Percentiles rank a stretch among this genome's conserved stretches.
Conservation (phyloP, 2,329 filamentous ascomycete genomes). For the Calonectria leucothoes region DNA sequence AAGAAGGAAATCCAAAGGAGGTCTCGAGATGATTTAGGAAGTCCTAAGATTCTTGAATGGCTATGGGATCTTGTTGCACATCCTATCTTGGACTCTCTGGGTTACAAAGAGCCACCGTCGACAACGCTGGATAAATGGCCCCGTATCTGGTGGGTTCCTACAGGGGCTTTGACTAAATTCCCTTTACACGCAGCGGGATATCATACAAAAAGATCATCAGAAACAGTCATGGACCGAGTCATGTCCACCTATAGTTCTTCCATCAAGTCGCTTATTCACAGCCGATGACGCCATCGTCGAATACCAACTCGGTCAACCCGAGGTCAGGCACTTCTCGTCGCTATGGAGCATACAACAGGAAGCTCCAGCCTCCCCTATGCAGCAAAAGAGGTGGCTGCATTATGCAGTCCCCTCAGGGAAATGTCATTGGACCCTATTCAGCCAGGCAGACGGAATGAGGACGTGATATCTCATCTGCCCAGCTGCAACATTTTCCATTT, state of each 20-base stretch:
- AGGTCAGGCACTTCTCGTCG: neutral
- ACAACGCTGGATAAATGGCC: conserved; percentile 30
- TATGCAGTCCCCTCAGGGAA: neutral
- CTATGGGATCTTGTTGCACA: too few relatives aligned
- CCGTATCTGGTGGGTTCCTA: conserved; percentile 49
- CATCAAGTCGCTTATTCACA: too few relatives aligned
- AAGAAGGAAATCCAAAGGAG: too few relatives aligned
- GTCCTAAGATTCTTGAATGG: too few relatives aligned
- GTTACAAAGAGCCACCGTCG: too few relatives aligned
- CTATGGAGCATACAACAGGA: neutral
- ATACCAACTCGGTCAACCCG: neutral
- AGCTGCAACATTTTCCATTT: neutral
- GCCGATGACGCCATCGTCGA: neutral
- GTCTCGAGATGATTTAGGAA: too few relatives aligned
- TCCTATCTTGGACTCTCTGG: too few relatives aligned
- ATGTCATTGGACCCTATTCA: neutral
- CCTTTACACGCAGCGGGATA: too few relatives aligned
- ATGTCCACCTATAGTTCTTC: too few relatives aligned
- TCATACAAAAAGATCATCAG: too few relatives aligned
- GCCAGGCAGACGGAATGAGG: neutral
- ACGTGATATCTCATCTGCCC: neutral
- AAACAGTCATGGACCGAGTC: too few relatives aligned
- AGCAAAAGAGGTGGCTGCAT: neutral
- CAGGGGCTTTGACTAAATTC: too few relatives aligned
- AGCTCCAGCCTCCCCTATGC: neutral